A percentile compares a stretch with the other conserved stretches of the same genome.
Conservation (phyloP, 805 yeast species). For the Pachysolen tannophilus region DNA sequence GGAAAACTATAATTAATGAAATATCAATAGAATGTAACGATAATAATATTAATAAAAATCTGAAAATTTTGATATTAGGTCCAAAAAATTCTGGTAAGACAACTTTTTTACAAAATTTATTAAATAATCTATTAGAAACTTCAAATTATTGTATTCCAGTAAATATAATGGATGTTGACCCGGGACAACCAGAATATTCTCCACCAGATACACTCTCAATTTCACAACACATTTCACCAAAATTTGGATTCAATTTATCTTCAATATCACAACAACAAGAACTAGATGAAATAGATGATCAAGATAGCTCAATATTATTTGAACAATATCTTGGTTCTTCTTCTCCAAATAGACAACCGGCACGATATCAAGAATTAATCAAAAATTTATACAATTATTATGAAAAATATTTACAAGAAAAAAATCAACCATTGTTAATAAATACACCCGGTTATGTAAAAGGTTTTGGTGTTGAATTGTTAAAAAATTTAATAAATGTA, state of each 20-base stretch:
- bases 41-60: not conserved
- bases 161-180: constrained; percentile 69
- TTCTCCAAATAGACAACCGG: constrained; percentile 63
- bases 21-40: constrained; percentile 1
- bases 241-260: constrained; percentile 30
- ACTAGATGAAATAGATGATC: constrained; percentile 24
- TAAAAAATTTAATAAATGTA: constrained; percentile 35
- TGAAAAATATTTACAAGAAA: constrained; percentile 16
- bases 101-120: constrained; percentile 47
- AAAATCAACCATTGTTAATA: constrained; percentile 39
- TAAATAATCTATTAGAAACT: constrained; percentile 36
- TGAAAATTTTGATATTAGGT: constrained; percentile 40
- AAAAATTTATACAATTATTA: constrained; percentile 19
- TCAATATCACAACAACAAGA: constrained; percentile 15
- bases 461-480: constrained; percentile 70
- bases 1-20: constrained; percentile 17
- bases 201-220: constrained; percentile 65
- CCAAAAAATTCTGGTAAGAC: constrained; percentile 81
- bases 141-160: constrained; percentile 20
- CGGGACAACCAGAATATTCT: constrained; percentile 81
- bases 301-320: constrained; percentile 11
- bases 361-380: constrained; percentile 39
- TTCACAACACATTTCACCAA: constrained; percentile 22
- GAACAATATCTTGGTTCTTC: constrained; percentile 50
- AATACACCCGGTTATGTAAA: constrained; percentile 91